phyloP scores from a whole-genome alignment of 176 grass and related monocot genomes.

The Juncus inflexus region DNA sequence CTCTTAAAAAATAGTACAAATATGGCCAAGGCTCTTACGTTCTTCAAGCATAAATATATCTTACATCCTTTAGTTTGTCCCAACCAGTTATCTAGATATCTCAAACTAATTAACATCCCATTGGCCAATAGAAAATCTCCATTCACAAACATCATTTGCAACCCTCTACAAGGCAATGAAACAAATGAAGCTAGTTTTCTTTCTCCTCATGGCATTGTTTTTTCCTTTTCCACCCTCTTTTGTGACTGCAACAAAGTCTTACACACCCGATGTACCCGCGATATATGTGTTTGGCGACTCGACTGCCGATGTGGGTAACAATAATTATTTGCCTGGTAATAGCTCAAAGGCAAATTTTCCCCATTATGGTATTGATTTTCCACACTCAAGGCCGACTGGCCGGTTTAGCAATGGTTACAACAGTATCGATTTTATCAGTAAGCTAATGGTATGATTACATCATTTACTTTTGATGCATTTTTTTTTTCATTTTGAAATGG shows the following conservation, averaged over 20 bases:
- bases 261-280: conserved; percentile 35
- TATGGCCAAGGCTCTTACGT: too few relatives aligned
- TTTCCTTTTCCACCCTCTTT: conserved; percentile 1
- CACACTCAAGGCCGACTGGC: conserved; percentile 41
- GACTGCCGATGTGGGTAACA: conserved; percentile 63
- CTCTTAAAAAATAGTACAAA: too few relatives aligned
- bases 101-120: not conserved
- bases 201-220: not conserved
- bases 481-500: not conserved
- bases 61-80: not conserved
- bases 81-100: not conserved
- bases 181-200: conserved; percentile 16
- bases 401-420: conserved; percentile 80
- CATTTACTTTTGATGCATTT: not conserved
- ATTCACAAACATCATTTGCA: not conserved
- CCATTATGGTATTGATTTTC: conserved; percentile 71
- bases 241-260: not conserved
- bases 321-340: conserved; percentile 35
- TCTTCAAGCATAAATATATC: too few relatives aligned
- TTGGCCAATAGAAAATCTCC: too few relatives aligned
- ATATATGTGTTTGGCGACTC: conserved; percentile 79
- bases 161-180: not conserved
- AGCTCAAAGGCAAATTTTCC: conserved; percentile 55
- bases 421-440: conserved; percentile 56
- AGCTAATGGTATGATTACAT: not conserved